These are phyloP conservation scores for Vigna nakashimae DNA, from an alignment of 306 rosid species.

Conservation along the genomic window DNA sequence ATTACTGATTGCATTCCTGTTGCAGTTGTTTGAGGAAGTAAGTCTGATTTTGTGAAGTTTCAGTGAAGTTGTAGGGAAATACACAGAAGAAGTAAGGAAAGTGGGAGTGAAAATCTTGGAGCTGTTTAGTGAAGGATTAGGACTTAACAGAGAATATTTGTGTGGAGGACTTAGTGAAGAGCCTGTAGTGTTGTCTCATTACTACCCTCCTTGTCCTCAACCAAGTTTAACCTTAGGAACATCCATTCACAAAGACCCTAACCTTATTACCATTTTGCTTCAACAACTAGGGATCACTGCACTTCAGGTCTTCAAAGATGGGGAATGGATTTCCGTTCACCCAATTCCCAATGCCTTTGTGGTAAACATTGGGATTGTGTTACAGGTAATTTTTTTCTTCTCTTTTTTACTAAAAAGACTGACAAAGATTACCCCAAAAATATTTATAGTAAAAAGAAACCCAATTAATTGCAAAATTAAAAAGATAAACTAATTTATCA, in stretches of 20 bases:
- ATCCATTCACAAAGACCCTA: slow-evolving; percentile 66
- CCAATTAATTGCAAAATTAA: too few species aligned
- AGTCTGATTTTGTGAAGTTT: not conserved
- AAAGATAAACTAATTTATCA: too few species aligned
- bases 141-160: slow-evolving; percentile 50
- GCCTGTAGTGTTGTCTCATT: slow-evolving; percentile 56
- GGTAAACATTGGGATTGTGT: slow-evolving; percentile 54
- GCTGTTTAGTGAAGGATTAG: slow-evolving; percentile 67
- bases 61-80: slow-evolving; percentile 66
- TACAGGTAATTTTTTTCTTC: slow-evolving; percentile 46
- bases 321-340: slow-evolving; percentile 55
- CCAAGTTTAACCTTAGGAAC: slow-evolving; percentile 72
- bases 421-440: too few species aligned
- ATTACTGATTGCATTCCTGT: too few species aligned
- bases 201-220: slow-evolving; percentile 81
- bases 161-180: slow-evolving; percentile 48
- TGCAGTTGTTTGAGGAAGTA: not conserved
- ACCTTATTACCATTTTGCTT: slow-evolving; percentile 64
- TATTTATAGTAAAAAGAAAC: not conserved
- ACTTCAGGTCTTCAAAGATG: slow-evolving; percentile 67
- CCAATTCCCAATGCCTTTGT: slow-evolving; percentile 62
- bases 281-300: slow-evolving; percentile 57
- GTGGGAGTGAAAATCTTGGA: slow-evolving; percentile 57
- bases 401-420: too few species aligned
- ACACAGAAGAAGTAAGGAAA: slow-evolving; percentile 46